Conservation (phyloP, 148 eudicot genomes). For the Rhododendron molle region DNA sequence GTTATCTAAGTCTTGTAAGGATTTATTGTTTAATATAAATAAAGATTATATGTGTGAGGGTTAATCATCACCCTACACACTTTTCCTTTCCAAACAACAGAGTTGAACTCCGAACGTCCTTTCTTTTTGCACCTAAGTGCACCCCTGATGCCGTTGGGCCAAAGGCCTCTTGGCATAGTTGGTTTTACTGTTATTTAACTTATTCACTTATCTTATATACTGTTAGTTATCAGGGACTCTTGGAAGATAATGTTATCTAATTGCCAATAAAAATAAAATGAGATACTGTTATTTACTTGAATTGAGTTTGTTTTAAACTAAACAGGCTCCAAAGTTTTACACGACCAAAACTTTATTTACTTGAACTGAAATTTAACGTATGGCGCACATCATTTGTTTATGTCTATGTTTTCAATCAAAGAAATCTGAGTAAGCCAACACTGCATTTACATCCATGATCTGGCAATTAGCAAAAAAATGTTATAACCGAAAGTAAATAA, state of each 20-base stretch:
- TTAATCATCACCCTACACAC: no score
- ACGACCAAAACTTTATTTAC: not conserved
- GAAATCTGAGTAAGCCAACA: not conserved
- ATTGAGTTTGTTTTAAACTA: not conserved
- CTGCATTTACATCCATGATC: not conserved
- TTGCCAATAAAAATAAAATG: no score
- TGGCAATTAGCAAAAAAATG: not conserved
- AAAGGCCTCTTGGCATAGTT: no score
- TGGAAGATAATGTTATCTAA: not conserved
- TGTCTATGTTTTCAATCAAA: not conserved
- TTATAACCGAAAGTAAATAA: no score
- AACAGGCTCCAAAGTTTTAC: not conserved
- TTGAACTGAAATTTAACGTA: not conserved
- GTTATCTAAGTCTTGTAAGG: no score
- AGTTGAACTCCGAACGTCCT: not conserved
- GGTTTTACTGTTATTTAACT: no score
- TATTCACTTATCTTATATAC: no score
- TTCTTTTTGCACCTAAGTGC: not conserved
- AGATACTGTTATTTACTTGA: not conserved
- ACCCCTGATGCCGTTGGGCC: no score
- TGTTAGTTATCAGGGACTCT: not conserved
- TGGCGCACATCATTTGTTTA: not conserved
- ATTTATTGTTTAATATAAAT: no score
- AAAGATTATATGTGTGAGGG: no score
- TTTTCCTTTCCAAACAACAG: no score